Percentiles rank a stretch among this genome's conserved stretches.
Conservation (phyloP, 352 stramenopile genomes). For the Phytopythium helicoides region DNA sequence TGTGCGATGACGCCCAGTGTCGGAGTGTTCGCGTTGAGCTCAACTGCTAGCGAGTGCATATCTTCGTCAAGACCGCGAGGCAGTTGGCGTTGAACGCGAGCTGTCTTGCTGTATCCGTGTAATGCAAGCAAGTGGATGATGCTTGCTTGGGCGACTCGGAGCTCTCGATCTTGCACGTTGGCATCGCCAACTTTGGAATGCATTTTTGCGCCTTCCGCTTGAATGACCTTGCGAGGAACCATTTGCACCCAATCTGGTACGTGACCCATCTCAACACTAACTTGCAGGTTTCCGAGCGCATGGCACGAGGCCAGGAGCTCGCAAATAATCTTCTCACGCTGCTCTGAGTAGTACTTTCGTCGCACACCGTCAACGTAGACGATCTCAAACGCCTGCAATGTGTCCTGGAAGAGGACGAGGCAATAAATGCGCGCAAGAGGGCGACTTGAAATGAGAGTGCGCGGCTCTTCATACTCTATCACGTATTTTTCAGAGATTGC, state of each 20-base stretch:
- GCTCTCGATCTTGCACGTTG: constrained; percentile 63
- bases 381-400: constrained; percentile 64
- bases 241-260: constrained; percentile 59
- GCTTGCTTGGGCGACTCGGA: constrained; percentile 59
- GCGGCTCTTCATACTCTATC: constrained; percentile 49
- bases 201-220: constrained; percentile 58
- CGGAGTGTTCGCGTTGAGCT: constrained; percentile 79
- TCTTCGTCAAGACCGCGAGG: constrained; percentile 66
- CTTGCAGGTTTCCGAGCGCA: constrained; percentile 66
- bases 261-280: constrained; percentile 49
- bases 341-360: constrained; percentile 60
- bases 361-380: constrained; percentile 72
- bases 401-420: constrained; percentile 64
- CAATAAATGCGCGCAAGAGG: constrained; percentile 70
- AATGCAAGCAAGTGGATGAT: constrained; percentile 59
- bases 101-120: constrained; percentile 63
- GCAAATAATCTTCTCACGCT: constrained; percentile 73
- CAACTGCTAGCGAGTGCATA: constrained; percentile 69
- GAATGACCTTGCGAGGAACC: constrained; percentile 73
- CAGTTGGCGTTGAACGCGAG: constrained; percentile 55
- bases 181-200: constrained; percentile 30
- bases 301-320: constrained; percentile 75
- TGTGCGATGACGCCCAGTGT: constrained; percentile 69
- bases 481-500: constrained; percentile 73
- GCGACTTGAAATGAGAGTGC: constrained; percentile 62